Percentiles rank a stretch among this genome's conserved stretches.
These are phyloP conservation scores for Monilinia aucupariae DNA, from an alignment of 2,329 filamentous ascomycete species.

Conservation along the genomic window DNA sequence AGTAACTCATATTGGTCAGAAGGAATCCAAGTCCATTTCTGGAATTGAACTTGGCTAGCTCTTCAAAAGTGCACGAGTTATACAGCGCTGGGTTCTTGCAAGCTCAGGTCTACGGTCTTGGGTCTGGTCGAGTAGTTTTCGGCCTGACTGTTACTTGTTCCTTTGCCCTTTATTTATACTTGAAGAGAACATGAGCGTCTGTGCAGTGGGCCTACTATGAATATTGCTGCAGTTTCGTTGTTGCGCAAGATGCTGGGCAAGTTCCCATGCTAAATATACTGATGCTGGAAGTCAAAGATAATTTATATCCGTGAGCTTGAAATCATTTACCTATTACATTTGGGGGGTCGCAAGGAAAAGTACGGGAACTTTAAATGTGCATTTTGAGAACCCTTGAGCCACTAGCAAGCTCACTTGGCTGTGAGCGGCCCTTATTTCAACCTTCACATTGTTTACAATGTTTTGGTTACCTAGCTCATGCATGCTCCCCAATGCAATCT, in stretches of 20 bases:
- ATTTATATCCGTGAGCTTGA: background rate
- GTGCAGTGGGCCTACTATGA: too few species aligned
- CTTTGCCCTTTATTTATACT: background rate
- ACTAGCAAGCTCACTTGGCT: background rate
- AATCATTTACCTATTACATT: background rate
- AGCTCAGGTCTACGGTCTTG: background rate
- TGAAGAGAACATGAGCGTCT: background rate
- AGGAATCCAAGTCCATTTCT: background rate
- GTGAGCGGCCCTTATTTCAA: background rate
- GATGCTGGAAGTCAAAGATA: background rate
- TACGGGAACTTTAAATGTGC: background rate
- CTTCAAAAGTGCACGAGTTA: background rate
- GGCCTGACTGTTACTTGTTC: background rate
- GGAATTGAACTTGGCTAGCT: background rate
- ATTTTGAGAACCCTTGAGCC: background rate
- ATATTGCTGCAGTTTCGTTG: background rate
- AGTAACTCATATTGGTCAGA: background rate
- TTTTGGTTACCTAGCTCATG: background rate
- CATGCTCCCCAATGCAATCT: background rate
- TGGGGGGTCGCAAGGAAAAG: background rate
- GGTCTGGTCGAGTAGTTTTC: background rate
- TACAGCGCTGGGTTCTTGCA: background rate
- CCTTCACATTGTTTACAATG: background rate
- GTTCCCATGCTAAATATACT: background rate
- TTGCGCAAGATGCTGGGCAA: background rate